phyloP scores from a whole-genome alignment of 2,329 filamentous ascomycete species.

The Cladophialophora psammophila region DNA sequence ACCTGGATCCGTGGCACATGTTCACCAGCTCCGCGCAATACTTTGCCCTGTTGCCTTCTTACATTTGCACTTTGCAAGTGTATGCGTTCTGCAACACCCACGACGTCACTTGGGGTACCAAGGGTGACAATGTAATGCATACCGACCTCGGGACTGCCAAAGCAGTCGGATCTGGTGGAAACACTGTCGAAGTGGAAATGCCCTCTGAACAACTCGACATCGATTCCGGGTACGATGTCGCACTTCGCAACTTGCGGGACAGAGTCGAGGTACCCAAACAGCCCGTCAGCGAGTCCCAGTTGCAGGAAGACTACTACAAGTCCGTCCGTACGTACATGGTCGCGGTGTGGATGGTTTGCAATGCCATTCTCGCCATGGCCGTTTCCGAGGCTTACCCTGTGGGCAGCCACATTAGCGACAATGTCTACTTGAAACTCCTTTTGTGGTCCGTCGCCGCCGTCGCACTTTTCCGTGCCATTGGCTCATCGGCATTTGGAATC shows the following conservation, averaged over 20 bases:
- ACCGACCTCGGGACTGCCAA: conserved; percentile 90
- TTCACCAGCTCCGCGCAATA: conserved; percentile 91
- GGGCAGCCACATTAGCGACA: conserved; percentile 71
- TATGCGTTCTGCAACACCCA: conserved; percentile 99
- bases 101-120: conserved; percentile 98
- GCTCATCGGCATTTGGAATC: conserved; percentile 79
- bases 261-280: conserved; percentile 78
- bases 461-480: conserved; percentile 86
- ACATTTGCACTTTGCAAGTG: conserved; percentile 96
- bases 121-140: conserved; percentile 94
- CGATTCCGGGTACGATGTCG: conserved; percentile 96
- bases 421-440: conserved; percentile 91
- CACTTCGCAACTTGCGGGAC: conserved; percentile 92
- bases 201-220: conserved; percentile 97
- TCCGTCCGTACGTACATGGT: conserved; percentile 98
- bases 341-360: conserved; percentile 89
- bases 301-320: conserved; percentile 99
- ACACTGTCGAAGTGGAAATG: conserved; percentile 94
- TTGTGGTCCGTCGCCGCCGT: conserved; percentile 88
- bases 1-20: conserved; percentile 99
- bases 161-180: conserved; percentile 70
- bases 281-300: conserved; percentile 73
- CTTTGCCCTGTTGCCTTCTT: conserved; percentile 87
- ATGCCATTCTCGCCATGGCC: conserved; percentile 91
- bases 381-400: conserved; percentile 84